Percentiles rank a stretch among this genome's conserved stretches.
These are phyloP conservation scores for Leccinum subrobustum DNA, from an alignment of 1,284 basidiomycete genomes.

Conservation along the genomic window DNA sequence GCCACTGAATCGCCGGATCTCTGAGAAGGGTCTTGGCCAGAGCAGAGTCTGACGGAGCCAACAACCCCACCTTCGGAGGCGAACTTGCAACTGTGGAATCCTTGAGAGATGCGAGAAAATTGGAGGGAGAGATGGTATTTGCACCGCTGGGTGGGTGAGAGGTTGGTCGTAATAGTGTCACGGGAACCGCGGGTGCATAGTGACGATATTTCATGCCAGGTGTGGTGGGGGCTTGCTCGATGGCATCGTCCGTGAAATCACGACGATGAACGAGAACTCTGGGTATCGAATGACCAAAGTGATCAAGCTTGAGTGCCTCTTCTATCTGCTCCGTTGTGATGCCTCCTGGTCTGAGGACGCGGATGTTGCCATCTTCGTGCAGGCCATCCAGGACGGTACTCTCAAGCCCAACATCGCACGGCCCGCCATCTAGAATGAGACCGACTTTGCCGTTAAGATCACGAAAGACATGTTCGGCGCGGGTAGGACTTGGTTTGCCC, in stretches of 20 bases:
- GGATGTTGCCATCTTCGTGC: constrained; percentile 67
- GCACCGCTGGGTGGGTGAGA: constrained; percentile 38
- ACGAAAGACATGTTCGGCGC: constrained; percentile 81
- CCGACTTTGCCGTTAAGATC: constrained; percentile 78
- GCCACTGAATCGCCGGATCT: constrained; percentile 48
- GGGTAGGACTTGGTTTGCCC: constrained; percentile 92
- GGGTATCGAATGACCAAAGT: constrained; percentile 39
- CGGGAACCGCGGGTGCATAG: constrained; percentile 89
- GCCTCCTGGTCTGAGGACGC: constrained; percentile 90
- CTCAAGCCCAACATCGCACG: constrained; percentile 89
- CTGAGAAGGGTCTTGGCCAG: constrained; percentile 43
- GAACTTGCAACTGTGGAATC: constrained; percentile 11
- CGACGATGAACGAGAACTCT: constrained; percentile 73
- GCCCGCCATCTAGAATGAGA: constrained; percentile 91
- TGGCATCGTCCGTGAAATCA: constrained; percentile 63
- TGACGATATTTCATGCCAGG: constrained; percentile 99
- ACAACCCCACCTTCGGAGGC: constrained; percentile 59
- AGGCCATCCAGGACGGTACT: constrained; percentile 94
- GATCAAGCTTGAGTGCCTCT: constrained; percentile 49
- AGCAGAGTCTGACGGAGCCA: constrained; percentile 66
- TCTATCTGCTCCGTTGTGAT: constrained; percentile 89
- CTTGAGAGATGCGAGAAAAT: constrained; percentile 44
- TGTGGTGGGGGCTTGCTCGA: constrained; percentile 84
- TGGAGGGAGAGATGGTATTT: constrained; percentile 30
- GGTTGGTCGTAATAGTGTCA: constrained; percentile 67